These are phyloP conservation scores for Fusarium protoensiforme DNA, from an alignment of 2,329 filamentous ascomycete species.

Conservation along the genomic window DNA sequence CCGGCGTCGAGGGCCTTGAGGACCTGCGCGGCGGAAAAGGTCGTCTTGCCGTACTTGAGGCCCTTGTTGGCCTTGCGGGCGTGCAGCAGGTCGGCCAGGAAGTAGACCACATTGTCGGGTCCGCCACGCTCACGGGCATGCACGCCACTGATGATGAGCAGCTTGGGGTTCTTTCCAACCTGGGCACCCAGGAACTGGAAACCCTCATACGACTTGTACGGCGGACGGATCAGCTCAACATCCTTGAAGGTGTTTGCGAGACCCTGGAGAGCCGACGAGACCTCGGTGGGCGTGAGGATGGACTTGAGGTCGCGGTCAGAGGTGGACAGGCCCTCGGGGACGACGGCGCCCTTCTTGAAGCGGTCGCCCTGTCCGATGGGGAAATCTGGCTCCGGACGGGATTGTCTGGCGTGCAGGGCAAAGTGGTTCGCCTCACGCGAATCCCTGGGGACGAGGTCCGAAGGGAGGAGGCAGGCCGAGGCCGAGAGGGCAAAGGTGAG, in stretches of 20 bases:
- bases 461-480: constrained; percentile 52
- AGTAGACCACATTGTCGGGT: constrained; percentile 67
- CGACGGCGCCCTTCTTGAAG: constrained; percentile 52
- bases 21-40: constrained; percentile 64
- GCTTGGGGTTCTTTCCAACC: constrained; percentile 58
- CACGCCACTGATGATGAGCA: constrained; percentile 64
- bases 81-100: constrained; percentile 65
- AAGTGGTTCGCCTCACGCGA: constrained; percentile 14
- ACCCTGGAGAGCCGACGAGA: constrained; percentile 56
- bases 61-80: constrained; percentile 62
- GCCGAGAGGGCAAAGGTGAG: constrained; percentile 36
- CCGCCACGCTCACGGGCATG: constrained; percentile 69
- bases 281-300: constrained; percentile 58
- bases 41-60: constrained; percentile 62
- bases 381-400: constrained; percentile 42
- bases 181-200: constrained; percentile 53
- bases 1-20: constrained; percentile 61
- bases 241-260: constrained; percentile 53
- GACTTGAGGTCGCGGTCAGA: constrained; percentile 52
- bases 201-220: constrained; percentile 57
- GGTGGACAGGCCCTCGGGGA: constrained; percentile 47
- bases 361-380: constrained; percentile 57
- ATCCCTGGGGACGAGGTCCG: constrained; percentile 44
- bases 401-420: constrained; percentile 9
- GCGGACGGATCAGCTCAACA: constrained; percentile 54